Conservation (phyloP, 2,329 filamentous ascomycete species). For the Alternaria sp. region DNA sequence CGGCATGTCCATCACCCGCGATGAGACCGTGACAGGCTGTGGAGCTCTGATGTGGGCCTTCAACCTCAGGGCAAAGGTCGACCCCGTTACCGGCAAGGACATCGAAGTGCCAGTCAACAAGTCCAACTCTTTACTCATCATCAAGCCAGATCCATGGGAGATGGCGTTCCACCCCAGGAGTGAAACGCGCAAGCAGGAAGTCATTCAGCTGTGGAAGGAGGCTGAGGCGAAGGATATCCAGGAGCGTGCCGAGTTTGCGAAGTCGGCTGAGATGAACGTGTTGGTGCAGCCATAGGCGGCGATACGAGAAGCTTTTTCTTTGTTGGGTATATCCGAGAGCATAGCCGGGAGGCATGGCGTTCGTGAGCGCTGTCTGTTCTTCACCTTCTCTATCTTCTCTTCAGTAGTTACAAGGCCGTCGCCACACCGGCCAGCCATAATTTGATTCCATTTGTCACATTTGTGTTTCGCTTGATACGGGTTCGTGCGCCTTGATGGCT, state of each 20-base stretch:
- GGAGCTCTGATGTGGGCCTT: constrained; percentile 57
- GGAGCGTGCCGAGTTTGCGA: constrained; percentile 46
- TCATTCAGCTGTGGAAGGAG: constrained; percentile 41
- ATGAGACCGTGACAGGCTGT: constrained; percentile 59
- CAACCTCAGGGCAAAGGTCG: constrained; percentile 57
- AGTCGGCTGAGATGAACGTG: constrained; percentile 26
- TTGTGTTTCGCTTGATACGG: not conserved
- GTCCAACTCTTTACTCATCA: constrained; percentile 63
- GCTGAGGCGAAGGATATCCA: constrained; percentile 46
- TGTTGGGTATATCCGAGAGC: not conserved
- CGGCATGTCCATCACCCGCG: constrained; percentile 67
- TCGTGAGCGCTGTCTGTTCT: not conserved
- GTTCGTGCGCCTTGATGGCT: not conserved
- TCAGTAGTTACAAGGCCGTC: not conserved
- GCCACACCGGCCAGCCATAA: not conserved
- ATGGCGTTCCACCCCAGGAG: constrained; percentile 62
- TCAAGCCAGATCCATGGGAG: constrained; percentile 63
- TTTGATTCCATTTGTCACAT: not conserved
- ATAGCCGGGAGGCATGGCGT: constrained; percentile 3
- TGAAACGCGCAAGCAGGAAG: constrained; percentile 42
- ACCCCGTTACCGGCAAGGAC: constrained; percentile 49
- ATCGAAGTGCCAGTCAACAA: constrained; percentile 56
- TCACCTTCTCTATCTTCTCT: not conserved
- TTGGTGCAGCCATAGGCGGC: constrained; percentile 6
- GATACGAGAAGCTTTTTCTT: not conserved